A percentile compares a stretch with the other conserved stretches of the same genome.
Conservation (phyloP, 2,329 filamentous ascomycete species). For the Aspergillus fumigatiaffinis region DNA sequence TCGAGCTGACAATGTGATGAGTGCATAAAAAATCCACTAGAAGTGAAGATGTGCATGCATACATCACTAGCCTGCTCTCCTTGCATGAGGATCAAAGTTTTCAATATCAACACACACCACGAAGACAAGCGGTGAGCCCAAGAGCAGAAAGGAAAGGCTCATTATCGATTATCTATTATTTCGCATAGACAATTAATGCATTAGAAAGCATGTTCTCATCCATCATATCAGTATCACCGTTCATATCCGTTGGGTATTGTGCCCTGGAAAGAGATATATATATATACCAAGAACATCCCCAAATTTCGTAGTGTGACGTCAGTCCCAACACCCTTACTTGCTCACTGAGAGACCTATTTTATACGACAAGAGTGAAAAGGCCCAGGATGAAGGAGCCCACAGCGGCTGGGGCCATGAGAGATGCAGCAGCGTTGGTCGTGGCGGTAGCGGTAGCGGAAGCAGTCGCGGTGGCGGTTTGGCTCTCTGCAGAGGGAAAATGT, state of each 20-base stretch:
- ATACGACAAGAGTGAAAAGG: conserved; percentile 24
- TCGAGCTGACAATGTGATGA: background rate
- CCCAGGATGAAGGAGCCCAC: conserved; percentile 26
- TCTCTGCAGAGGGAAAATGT: background rate
- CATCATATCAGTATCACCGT: background rate
- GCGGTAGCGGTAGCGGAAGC: conserved; percentile 17
- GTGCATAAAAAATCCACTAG: background rate
- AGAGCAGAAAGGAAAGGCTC: background rate
- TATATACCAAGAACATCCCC: background rate
- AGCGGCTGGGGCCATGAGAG: conserved; percentile 22
- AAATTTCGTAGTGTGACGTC: background rate
- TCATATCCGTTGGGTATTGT: background rate
- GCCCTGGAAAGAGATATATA: background rate
- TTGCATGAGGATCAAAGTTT: background rate
- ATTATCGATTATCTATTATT: background rate
- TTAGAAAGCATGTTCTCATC: background rate
- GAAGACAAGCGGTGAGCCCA: background rate
- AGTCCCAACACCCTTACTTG: background rate
- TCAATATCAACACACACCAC: background rate
- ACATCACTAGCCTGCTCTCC: background rate
- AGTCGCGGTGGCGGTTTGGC: background rate
- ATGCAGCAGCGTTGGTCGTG: conserved; percentile 23
- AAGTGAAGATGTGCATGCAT: background rate
- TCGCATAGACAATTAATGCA: background rate
- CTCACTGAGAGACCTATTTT: background rate